Conservation (phyloP, 306 rosid species). For the Inga oerstediana region DNA sequence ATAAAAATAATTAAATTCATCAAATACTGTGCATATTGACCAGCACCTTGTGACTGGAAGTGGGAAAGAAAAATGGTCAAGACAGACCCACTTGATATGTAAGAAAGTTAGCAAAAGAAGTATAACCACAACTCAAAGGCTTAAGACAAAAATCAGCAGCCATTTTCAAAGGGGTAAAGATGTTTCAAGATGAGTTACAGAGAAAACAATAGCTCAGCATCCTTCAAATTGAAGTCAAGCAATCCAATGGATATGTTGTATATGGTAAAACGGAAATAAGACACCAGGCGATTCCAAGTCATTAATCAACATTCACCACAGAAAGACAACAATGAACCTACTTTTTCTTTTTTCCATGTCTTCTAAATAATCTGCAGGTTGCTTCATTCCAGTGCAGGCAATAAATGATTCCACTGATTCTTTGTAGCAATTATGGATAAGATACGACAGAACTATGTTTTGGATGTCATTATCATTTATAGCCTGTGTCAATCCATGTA, state of each 20-base stretch:
- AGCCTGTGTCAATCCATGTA: conserved; percentile 62
- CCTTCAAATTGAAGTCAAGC: conserved; percentile 5
- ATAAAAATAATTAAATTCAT: not conserved
- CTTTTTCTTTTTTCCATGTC: conserved; percentile 89
- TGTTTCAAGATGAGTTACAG: conserved; percentile 2
- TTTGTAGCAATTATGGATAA: conserved; percentile 82
- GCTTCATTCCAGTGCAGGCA: conserved; percentile 70
- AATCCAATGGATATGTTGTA: conserved; percentile 16
- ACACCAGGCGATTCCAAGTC: not conserved
- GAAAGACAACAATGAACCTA: conserved; percentile 38
- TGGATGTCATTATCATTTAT: conserved; percentile 67
- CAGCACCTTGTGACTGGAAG: conserved; percentile 1
- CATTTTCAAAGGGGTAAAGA: conserved; percentile 3
- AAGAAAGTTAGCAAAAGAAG: not conserved
- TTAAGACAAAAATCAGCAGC: conserved; percentile 21
- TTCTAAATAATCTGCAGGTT: conserved; percentile 57
- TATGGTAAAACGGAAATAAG: conserved; percentile 5
- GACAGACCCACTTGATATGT: conserved; percentile 1
- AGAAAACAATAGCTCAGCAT: conserved; percentile 1
- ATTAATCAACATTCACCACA: not conserved
- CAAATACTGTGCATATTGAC: conserved; percentile 17
- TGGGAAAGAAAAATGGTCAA: conserved; percentile 9
- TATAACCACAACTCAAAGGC: conserved; percentile 23
- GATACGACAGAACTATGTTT: conserved; percentile 75
- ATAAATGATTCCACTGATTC: conserved; percentile 81